These are phyloP conservation scores for Trichoderma aggressivum DNA, from an alignment of 2,329 filamentous ascomycete genomes.

Conservation along the genomic window DNA sequence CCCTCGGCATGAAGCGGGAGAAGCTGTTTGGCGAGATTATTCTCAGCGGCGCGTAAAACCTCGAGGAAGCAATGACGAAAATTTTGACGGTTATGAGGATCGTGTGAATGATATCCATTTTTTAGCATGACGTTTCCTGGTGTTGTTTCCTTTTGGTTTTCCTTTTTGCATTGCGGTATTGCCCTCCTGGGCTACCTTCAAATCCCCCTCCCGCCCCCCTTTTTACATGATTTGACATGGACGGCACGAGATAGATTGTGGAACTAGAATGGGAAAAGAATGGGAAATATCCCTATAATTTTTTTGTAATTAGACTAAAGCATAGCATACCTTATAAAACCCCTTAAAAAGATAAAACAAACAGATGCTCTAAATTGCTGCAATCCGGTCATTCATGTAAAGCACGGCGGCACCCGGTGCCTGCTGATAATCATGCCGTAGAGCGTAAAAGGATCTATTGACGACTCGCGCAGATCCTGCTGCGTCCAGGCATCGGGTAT, in stretches of 20 bases:
- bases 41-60: not conserved
- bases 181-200: not conserved
- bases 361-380: not conserved
- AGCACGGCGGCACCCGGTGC: constrained; percentile 12
- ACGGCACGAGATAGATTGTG: not conserved
- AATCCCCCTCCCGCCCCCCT: too few species aligned
- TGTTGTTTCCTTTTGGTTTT: not conserved
- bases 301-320: not conserved
- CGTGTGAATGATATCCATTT: not conserved
- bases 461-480: constrained; percentile 8
- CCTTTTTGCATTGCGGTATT: not conserved
- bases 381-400: not conserved
- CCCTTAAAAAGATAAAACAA: not conserved
- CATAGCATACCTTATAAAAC: not conserved
- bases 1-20: constrained; percentile 18
- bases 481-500: constrained; percentile 13
- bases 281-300: not conserved
- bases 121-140: not conserved
- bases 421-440: constrained; percentile 9
- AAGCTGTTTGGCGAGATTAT: constrained; percentile 20
- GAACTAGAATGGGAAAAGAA: not conserved
- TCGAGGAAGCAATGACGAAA: not conserved
- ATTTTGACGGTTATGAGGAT: not conserved
- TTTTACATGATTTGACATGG: not conserved
- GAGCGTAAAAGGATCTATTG: not conserved